phyloP scores from a whole-genome alignment of 805 yeast species.

The Yamadazyma endophytica region DNA sequence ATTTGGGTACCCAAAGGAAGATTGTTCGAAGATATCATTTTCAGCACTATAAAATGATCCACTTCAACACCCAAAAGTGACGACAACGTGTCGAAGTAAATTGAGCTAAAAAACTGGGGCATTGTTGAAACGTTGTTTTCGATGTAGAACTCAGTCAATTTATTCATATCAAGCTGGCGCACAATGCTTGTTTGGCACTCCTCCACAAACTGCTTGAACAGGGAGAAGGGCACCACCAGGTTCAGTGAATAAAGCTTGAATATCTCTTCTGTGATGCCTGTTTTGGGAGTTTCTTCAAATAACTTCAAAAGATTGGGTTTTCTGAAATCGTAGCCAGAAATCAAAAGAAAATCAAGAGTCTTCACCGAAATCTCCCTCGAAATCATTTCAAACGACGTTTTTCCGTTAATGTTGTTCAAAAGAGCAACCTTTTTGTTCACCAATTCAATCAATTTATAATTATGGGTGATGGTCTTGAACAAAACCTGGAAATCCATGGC shows the following conservation, averaged over 20 bases:
- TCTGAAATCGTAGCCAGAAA: slow-evolving; percentile 32
- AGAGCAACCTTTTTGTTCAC: slow-evolving; percentile 29
- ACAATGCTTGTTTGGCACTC: slow-evolving; percentile 2
- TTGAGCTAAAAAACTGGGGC: slow-evolving; percentile 25
- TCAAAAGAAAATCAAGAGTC: slow-evolving; percentile 25
- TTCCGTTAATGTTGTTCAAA: slow-evolving; percentile 12
- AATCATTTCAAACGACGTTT: too few relatives aligned
- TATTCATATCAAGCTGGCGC: slow-evolving; percentile 8
- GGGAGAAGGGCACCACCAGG: not conserved
- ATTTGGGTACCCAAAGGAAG: slow-evolving; percentile 25
- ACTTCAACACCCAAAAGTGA: slow-evolving; percentile 11
- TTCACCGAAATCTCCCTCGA: slow-evolving; percentile 21
- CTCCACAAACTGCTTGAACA: not conserved
- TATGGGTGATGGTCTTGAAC: slow-evolving; percentile 7
- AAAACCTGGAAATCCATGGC: slow-evolving; percentile 28
- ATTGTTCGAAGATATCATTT: slow-evolving; percentile 33
- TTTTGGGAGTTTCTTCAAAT: slow-evolving; percentile 3
- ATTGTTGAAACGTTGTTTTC: slow-evolving; percentile 30
- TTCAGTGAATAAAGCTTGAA: slow-evolving; percentile 4
- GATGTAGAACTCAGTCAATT: slow-evolving; percentile 18
- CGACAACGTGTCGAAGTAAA: slow-evolving; percentile 17
- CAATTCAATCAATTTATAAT: slow-evolving; percentile 20
- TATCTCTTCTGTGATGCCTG: slow-evolving; percentile 3
- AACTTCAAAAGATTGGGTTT: slow-evolving; percentile 19
- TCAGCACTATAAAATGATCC: slow-evolving; percentile 23